Conservation (phyloP, 148 eudicot species). For the Agrostemma githago region DNA sequence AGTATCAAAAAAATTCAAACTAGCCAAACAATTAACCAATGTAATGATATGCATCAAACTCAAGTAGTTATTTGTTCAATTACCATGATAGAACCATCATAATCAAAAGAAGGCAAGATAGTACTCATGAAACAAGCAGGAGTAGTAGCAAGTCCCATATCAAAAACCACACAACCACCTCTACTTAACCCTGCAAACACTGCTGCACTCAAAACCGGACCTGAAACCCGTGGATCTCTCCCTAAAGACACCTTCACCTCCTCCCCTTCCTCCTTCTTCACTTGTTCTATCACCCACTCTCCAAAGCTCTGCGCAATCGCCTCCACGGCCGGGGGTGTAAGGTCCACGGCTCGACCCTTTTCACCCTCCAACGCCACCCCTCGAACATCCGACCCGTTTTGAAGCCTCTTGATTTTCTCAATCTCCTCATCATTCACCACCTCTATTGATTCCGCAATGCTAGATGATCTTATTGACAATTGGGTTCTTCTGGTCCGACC, state of each 20-base stretch:
- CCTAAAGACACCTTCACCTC: constrained; percentile 67
- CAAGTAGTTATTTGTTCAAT: background rate
- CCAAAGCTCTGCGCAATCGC: constrained; percentile 95
- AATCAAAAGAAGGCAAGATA: constrained; percentile 59
- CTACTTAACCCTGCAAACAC: constrained; percentile 68
- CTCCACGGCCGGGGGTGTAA: constrained; percentile 72
- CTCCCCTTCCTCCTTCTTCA: constrained; percentile 25
- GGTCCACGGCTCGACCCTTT: constrained; percentile 63
- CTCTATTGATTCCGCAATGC: constrained; percentile 4
- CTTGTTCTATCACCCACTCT: constrained; percentile 53
- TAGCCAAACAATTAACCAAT: background rate
- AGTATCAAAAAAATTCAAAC: background rate
- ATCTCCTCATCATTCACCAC: constrained; percentile 55
- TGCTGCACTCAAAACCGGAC: constrained; percentile 55
- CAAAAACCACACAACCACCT: constrained; percentile 61
- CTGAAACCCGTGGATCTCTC: constrained; percentile 70
- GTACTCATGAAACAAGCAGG: constrained; percentile 99
- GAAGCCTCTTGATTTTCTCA: constrained; percentile 71
- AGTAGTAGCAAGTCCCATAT: constrained; percentile 92
- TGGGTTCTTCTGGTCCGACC: background rate
- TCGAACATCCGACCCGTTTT: constrained; percentile 87
- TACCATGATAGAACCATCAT: constrained; percentile 94
- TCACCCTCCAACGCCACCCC: constrained; percentile 88
- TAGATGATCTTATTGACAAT: constrained; percentile 2
- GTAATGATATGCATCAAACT: background rate